Conservation (phyloP, 2,329 filamentous ascomycete species). For the Alternaria brassicae region DNA sequence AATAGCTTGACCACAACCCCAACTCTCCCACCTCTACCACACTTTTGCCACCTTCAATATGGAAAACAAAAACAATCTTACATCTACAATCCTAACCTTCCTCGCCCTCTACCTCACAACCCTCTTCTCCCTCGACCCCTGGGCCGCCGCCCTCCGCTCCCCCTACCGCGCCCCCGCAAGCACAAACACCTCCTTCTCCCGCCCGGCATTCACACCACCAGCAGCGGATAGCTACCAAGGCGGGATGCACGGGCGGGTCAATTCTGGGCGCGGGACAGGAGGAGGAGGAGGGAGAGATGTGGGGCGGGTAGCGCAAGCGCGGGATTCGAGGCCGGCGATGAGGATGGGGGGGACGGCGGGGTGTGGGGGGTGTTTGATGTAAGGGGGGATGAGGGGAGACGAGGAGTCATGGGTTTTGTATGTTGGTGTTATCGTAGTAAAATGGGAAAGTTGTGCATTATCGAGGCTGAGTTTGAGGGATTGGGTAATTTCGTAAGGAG, state of each 20-base stretch:
- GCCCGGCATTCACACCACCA: slow-evolving; percentile 29
- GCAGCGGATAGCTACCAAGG: slow-evolving; percentile 40
- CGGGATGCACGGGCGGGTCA: slow-evolving; percentile 40
- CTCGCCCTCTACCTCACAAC: slow-evolving; percentile 51
- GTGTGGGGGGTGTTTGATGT: slow-evolving; percentile 44
- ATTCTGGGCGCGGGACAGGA: slow-evolving; percentile 22
- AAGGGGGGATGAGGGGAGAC: too few relatives aligned
- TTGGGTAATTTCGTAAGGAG: not conserved
- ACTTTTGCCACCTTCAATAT: not conserved
- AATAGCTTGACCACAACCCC: not conserved
- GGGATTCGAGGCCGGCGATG: slow-evolving; percentile 39
- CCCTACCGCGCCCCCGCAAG: slow-evolving; percentile 40
- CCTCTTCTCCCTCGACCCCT: slow-evolving; percentile 49
- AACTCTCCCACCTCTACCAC: not conserved
- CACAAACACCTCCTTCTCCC: slow-evolving; percentile 30
- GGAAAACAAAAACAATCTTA: too few relatives aligned
- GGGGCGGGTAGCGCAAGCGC: slow-evolving; percentile 28
- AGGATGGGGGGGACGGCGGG: slow-evolving; percentile 33
- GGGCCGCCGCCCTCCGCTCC: slow-evolving; percentile 44
- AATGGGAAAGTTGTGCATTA: not conserved
- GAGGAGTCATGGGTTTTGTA: too few relatives aligned
- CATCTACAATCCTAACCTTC: slow-evolving; percentile 40
- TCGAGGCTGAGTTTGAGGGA: not conserved
- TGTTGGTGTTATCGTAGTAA: too few relatives aligned
- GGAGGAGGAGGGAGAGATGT: slow-evolving; percentile 22